Evolutionary conservation across 1,139 yeast genomes (phyloP).

Genomic region (Dujonia santamariae): DNA sequence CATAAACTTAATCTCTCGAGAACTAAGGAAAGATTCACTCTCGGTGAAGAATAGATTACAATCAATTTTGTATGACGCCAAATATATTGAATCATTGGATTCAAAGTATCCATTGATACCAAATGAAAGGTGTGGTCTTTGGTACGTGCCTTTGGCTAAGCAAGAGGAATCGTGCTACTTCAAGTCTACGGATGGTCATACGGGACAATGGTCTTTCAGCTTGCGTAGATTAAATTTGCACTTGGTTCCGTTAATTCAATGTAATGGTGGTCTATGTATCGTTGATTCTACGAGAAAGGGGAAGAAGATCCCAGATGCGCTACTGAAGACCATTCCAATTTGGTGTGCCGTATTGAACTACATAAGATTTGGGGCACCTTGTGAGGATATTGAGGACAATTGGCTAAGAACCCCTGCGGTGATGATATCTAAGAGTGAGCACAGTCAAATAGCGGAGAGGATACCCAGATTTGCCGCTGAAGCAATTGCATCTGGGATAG

Average conservation of each 20-base stretch:
- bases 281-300: conserved; percentile 87
- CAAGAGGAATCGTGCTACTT: conserved; percentile 59
- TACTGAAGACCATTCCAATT: conserved; percentile 81
- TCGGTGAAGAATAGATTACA: conserved; percentile 63
- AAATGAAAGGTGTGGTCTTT: conserved; percentile 83
- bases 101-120: conserved; percentile 48
- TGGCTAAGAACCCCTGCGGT: conserved; percentile 50
- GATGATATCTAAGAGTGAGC: conserved; percentile 59
- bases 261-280: conserved; percentile 49
- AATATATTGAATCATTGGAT: conserved; percentile 21
- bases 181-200: conserved; percentile 91
- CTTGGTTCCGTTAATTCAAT: conserved; percentile 46
- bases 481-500: conserved; percentile 36
- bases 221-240: conserved; percentile 72
- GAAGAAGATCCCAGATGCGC: conserved; percentile 79
- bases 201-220: conserved; percentile 75
- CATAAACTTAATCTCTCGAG: conserved; percentile 29
- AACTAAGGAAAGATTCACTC: conserved; percentile 50
- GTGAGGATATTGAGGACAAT: conserved; percentile 11
- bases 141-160: conserved; percentile 62
- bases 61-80: conserved; percentile 62
- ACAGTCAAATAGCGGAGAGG: conserved; percentile 43
- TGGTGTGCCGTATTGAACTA: conserved; percentile 84
- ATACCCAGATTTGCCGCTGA: conserved; percentile 51
- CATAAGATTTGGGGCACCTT: conserved; percentile 34